Base-by-base conservation (phyloP, 2,329 filamentous ascomycete species). In the Beauveria asiatica region DNA sequence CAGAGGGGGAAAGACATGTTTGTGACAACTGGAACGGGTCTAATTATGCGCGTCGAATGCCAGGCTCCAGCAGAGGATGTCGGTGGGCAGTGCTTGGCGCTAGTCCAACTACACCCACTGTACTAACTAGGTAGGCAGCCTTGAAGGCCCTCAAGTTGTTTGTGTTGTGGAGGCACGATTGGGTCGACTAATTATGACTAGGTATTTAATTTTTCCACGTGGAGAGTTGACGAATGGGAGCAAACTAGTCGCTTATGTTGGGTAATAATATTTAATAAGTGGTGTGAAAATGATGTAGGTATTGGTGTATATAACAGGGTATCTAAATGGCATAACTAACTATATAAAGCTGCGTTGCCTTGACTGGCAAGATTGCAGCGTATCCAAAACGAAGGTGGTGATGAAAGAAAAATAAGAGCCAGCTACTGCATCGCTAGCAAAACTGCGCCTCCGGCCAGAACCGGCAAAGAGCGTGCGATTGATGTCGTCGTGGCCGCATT, bases 291-390 rank as follows among this genome's bases (percentile, higher is more conserved):
- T 16, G 19, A 17, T 13, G 25, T 37, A 45, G 8, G 30, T 54
- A 19, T 45, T 54, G 9, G 39, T 8, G 23, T 59, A 53, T 59
- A 39, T 25, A 53, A 46, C 49, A 41, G 57, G 57, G 57, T 59
- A 59, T 59, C 57, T 57, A 49, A 23, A 23, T 33, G 17, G 16
- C 19, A n/a, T 39, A 57, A n/a, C n/a, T n/a, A n/a, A n/a, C n/a
- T 57, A 57, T 17, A 57, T 19, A 42, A 21, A 37, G 33, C 45
- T 33, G 42, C 19, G 42, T 23, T 8, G 21, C 33, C 17, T 30
- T 51, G 17, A 37, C 30, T n/a, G n/a, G 10, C 19, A 17, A 33
- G 39, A 27, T 16, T 25, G 10, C 13, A 17, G 5, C n/a, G 37
- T 37, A 8, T 25, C n/a, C 39, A 59, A 59, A 52, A 33, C 6